A percentile compares a stretch with the other conserved stretches of the same genome.
Conservation (phyloP, 179 eudicot genomes). For the Corrigiola litoralis region DNA sequence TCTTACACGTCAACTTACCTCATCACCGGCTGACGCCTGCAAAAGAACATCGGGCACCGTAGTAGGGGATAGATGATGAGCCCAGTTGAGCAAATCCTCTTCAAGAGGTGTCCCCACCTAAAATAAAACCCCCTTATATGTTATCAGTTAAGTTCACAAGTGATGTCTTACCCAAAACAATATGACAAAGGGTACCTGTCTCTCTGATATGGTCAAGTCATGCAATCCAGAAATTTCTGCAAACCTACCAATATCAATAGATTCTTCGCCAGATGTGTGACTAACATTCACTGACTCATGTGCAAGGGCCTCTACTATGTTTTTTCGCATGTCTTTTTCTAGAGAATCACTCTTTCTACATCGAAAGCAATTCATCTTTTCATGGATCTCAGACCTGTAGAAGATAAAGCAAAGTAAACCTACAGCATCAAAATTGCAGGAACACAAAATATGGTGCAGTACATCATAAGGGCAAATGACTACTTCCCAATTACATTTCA, state of each 20-base stretch:
- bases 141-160: too few species aligned
- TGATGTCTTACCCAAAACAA: too few species aligned
- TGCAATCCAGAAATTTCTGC: constrained; percentile 76
- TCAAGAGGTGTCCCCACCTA: constrained; percentile 91
- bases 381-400: constrained; percentile 91
- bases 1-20: constrained; percentile 43
- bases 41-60: constrained; percentile 85
- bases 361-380: constrained; percentile 82
- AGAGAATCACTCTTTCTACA: constrained; percentile 39
- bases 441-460: too few species aligned
- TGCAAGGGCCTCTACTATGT: constrained; percentile 19
- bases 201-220: constrained; percentile 57
- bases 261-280: constrained; percentile 37
- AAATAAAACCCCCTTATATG: constrained; percentile 9
- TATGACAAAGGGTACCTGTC: too few species aligned
- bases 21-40: constrained; percentile 96
- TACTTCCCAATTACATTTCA: too few species aligned
- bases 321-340: constrained; percentile 16
- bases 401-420: not conserved
- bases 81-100: constrained; percentile 97
- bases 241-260: constrained; percentile 89
- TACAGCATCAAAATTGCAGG: not conserved
- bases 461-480: too few species aligned
- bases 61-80: constrained; percentile 67
- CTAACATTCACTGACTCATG: constrained; percentile 22